Conservation (phyloP, 2,329 filamentous ascomycete species). For the Nigrograna mackinnonii region DNA sequence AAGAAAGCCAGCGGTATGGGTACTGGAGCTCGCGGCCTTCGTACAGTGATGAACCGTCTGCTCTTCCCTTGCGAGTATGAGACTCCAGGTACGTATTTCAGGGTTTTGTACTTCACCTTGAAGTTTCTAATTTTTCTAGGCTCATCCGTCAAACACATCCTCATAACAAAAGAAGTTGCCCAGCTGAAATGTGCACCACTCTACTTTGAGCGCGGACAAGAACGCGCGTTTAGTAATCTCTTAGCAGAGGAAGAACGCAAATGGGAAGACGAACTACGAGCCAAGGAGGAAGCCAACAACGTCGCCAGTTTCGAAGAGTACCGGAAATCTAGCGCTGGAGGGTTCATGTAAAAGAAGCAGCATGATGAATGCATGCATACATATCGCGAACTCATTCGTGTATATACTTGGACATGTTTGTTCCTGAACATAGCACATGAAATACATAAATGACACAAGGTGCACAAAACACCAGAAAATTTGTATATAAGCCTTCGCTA, state of each 20-base stretch:
- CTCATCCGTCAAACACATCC: constrained; percentile 48
- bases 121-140: constrained; percentile 23
- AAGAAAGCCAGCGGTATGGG: constrained; percentile 68
- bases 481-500: too few relatives aligned
- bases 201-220: constrained; percentile 49
- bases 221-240: constrained; percentile 42
- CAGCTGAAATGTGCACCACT: constrained; percentile 44
- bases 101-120: not conserved
- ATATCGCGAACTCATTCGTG: too few relatives aligned
- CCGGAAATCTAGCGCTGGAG: constrained; percentile 31
- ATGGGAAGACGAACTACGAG: constrained; percentile 46
- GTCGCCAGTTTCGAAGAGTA: constrained; percentile 51
- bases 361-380: too few relatives aligned
- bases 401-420: too few relatives aligned
- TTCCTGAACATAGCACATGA: too few relatives aligned
- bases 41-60: constrained; percentile 53
- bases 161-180: constrained; percentile 51
- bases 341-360: not conserved
- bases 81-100: constrained; percentile 40
- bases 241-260: constrained; percentile 49
- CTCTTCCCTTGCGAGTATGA: constrained; percentile 53
- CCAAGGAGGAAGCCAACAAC: constrained; percentile 28
- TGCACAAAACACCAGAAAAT: too few relatives aligned
- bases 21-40: constrained; percentile 65
- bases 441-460: too few relatives aligned